Base-by-base conservation (phyloP, 2,329 filamentous ascomycete genomes). In the Cyphellophora attinorum region DNA sequence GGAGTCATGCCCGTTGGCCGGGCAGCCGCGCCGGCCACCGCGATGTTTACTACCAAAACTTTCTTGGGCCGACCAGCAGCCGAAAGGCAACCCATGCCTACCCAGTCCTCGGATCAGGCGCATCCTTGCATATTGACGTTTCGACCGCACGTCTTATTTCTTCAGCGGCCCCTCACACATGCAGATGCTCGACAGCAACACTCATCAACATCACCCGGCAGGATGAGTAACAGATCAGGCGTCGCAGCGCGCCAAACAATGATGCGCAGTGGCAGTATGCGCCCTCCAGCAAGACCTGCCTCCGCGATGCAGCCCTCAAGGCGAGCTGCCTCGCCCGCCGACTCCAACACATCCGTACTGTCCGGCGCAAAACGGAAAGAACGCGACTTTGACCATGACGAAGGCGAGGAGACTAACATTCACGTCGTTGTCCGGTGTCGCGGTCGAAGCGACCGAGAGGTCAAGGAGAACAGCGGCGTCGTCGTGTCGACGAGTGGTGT, bases 391-490 rank as follows among this genome's bases (percentile, higher is more conserved):
- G 88, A 89, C 29, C 59, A 72, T 5, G 76, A 83, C 19, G 60
- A 62, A 37, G 72, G 73, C 33, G 79, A 88, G 50, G 86, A 93
- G 59, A 96, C 89, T 5, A 98, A 95, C 56, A 98, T 98, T 61
- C 91, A 93, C 56, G 91, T 98, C 30, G 88, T 96, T 19, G 93
- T 98, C 38, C 75, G 91, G 45, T 98, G 89, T 63, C 76, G 91
- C 48, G 91, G 89, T 4, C 81, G 91, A 44, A 96, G 84, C 55
- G 84, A 94, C 49, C 79, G 89, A 47, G 91, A 98, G 62, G 79
- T 95, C 34, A 74, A 79, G 49, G 91, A 98, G 59, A 98, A 94
- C 60, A 95, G 86, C 55, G 84, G 85, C 25, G 86, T 96, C 2
- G 88, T 96, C 1, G 77, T 98, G 6, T 78, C 73, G 15, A 89